phyloP scores from a whole-genome alignment of 2,329 filamentous ascomycete species.

The Nigrospora osmanthi region DNA sequence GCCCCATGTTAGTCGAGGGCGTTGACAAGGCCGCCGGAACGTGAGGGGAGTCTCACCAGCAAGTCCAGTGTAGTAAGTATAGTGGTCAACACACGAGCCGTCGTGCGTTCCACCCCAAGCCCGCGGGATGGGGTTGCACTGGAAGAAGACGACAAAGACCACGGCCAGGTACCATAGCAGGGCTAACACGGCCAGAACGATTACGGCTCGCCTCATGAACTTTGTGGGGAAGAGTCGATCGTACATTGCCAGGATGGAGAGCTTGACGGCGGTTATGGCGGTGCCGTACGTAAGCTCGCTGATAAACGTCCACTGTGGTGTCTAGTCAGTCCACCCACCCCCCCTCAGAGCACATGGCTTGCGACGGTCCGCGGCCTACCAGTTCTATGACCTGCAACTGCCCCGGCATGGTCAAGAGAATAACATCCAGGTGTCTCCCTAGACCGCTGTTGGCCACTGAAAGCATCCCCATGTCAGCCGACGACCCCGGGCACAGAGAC shows the following conservation, averaged over 20 bases:
- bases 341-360: too few species aligned
- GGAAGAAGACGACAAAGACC: background rate
- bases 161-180: conserved; percentile 1
- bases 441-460: background rate
- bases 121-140: conserved; percentile 1
- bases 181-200: background rate
- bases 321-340: background rate
- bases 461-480: background rate
- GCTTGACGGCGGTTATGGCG: background rate
- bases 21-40: too few species aligned
- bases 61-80: conserved; percentile 1
- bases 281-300: conserved; percentile 1
- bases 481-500: too few species aligned
- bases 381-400: background rate
- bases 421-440: background rate
- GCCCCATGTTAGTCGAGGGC: background rate
- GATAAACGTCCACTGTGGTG: background rate
- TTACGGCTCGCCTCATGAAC: conserved; percentile 1
- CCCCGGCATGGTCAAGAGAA: background rate
- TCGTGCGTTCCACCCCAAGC: background rate
- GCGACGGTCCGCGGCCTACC: background rate
- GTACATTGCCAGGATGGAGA: conserved; percentile 1
- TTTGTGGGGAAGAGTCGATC: conserved; percentile 1
- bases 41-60: background rate
- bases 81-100: background rate